A percentile compares a stretch with the other conserved stretches of the same genome.
Conservation (phyloP, 805 yeast species). For the Schizosaccharomyces osmophilus region DNA sequence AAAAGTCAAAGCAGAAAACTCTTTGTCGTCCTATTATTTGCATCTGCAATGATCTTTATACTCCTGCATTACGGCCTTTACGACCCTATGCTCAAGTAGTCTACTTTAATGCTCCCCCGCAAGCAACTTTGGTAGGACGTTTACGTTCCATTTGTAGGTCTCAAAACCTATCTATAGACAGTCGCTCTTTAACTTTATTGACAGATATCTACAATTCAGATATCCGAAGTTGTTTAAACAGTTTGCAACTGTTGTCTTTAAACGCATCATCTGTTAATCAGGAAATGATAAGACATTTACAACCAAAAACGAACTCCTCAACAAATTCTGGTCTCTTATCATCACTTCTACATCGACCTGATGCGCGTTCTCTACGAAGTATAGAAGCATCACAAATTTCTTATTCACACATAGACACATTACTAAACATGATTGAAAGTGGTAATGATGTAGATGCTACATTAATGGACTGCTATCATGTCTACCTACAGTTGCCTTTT, state of each 20-base stretch:
- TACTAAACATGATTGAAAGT: neutral
- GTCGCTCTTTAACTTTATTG: slow-evolving; percentile 34
- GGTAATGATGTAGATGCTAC: slow-evolving; percentile 31
- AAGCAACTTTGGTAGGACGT: slow-evolving; percentile 22
- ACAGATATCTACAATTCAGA: slow-evolving; percentile 58
- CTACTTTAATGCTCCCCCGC: slow-evolving; percentile 34
- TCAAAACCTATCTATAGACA: slow-evolving; percentile 29
- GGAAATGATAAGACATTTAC: neutral
- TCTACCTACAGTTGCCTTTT: slow-evolving; percentile 35
- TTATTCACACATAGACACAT: neutral
- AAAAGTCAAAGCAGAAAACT: slow-evolving; percentile 17
- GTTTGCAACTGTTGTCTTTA: slow-evolving; percentile 33
- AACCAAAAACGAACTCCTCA: neutral
- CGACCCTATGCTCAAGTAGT: slow-evolving; percentile 53
- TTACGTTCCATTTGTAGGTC: slow-evolving; percentile 26
- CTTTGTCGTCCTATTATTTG: slow-evolving; percentile 71
- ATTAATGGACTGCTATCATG: slow-evolving; percentile 41
- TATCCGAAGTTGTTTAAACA: slow-evolving; percentile 61
- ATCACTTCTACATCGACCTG: neutral
- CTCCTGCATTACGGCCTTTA: slow-evolving; percentile 47
- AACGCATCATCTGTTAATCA: neutral
- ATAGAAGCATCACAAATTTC: neutral
- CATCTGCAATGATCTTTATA: slow-evolving; percentile 69
- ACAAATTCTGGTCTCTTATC: neutral
- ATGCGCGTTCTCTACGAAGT: neutral